These are phyloP conservation scores for Brettanomyces custersianus DNA, from an alignment of 805 yeast species.

Conservation along the genomic window DNA sequence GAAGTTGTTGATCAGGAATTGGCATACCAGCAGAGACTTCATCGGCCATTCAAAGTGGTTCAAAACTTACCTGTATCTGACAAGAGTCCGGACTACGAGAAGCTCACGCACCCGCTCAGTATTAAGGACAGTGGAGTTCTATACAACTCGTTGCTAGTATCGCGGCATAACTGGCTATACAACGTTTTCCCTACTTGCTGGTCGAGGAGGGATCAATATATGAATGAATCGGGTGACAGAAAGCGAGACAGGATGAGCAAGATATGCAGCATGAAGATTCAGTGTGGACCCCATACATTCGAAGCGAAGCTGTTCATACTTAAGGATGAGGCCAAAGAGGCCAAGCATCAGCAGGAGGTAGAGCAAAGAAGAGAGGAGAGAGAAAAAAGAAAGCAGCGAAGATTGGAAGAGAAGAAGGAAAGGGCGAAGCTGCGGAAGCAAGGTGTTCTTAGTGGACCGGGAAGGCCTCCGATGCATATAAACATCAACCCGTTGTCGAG, in stretches of 20 bases:
- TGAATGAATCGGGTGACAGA: slow-evolving; percentile 33
- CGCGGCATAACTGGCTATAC: slow-evolving; percentile 61
- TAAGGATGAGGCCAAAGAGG: slow-evolving; percentile 67
- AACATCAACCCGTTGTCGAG: not conserved
- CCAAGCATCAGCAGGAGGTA: slow-evolving; percentile 24
- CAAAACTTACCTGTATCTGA: slow-evolving; percentile 61
- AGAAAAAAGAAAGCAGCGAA: slow-evolving; percentile 27
- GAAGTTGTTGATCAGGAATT: slow-evolving; percentile 23
- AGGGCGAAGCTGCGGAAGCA: slow-evolving; percentile 6
- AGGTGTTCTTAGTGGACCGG: not conserved
- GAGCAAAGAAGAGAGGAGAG: slow-evolving; percentile 22
- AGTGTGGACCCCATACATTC: slow-evolving; percentile 78
- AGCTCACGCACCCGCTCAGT: slow-evolving; percentile 56
- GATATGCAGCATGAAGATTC: slow-evolving; percentile 64
- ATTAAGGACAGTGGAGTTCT: slow-evolving; percentile 66
- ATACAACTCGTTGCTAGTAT: slow-evolving; percentile 61
- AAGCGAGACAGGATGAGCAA: slow-evolving; percentile 81
- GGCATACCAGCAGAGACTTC: slow-evolving; percentile 21
- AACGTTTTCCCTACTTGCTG: slow-evolving; percentile 72
- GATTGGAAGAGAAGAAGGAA: slow-evolving; percentile 12
- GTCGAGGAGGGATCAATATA: slow-evolving; percentile 43
- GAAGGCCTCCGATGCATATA: not conserved
- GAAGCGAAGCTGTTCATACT: slow-evolving; percentile 73
- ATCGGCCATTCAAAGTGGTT: slow-evolving; percentile 56
- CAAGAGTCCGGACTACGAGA: slow-evolving; percentile 53